Evolutionary conservation across 129 eudicot genomes (phyloP).

Genomic region (Calendula officinalis): DNA sequence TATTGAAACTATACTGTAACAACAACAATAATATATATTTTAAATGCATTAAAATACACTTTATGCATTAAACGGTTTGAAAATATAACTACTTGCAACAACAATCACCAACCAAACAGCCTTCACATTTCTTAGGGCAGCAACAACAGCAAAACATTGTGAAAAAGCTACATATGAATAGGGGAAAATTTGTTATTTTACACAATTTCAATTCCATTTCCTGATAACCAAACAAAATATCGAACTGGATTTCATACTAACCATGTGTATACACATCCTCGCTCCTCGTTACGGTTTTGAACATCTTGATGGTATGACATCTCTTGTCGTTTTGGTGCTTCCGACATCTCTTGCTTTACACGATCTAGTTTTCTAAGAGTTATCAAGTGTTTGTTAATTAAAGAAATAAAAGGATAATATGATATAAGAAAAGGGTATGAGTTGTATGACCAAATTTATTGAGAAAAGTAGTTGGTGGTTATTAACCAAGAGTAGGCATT

Average conservation of each 20-base stretch:
- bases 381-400: conserved; percentile 1
- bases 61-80: not conserved
- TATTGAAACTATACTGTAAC: no score
- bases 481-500: conserved; percentile 4
- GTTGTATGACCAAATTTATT: conserved; percentile 16
- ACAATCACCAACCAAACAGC: conserved; percentile 45
- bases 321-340: conserved; percentile 37
- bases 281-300: conserved; percentile 38
- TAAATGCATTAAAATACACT: no score
- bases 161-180: conserved; percentile 36
- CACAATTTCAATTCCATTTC: no score
- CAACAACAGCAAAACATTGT: conserved; percentile 59
- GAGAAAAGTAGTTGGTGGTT: conserved; percentile 27
- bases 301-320: conserved; percentile 39
- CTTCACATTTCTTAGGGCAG: conserved; percentile 43
- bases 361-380: conserved; percentile 11
- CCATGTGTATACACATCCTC: conserved; percentile 45
- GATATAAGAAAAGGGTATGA: conserved; percentile 8
- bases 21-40: no score
- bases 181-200: not conserved
- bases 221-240: no score
- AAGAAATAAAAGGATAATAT: conserved; percentile 1
- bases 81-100: conserved; percentile 25
- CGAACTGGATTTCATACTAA: not conserved
- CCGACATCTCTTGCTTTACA: conserved; percentile 23